Base-by-base conservation (phyloP, 176 grass and related monocot species). In the Phoenix roebelenii region DNA sequence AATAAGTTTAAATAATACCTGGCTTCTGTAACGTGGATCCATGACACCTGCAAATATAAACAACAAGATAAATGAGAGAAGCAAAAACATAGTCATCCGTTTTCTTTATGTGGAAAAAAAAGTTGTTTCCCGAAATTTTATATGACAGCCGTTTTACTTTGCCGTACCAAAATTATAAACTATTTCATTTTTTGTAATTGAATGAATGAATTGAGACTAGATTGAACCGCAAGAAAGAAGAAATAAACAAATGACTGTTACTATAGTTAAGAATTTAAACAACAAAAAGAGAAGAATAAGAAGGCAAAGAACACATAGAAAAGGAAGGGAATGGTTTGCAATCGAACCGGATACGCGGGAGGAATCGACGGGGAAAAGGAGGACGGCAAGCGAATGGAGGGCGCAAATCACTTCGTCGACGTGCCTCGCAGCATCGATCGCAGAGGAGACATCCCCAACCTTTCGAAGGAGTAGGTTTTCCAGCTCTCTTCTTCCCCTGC, bases 401-500 rank as follows among this genome's bases (percentile, higher is more conserved):
- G 80, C 69, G 12, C 51, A 64, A 20, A 78, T 73, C 26, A 77
- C 87, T 68, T 78, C 92, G 10, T 83, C 92, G 26, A 72, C 75
- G 48, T 62, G 77, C 22, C 49, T 64, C 16, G 86, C 86, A 3
- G 18, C 65, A n/a, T 77, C 78, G 17, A 96, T 57, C 1, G 77
- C 61, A 22, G 82, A 80, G 3, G 78, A 74, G 7, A 78, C 80
- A 50, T 90, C 86, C 12, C 74, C 80, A 12, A 96, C 87, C 67
- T 77, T 96, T 2, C 53, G 59, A 30, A 96, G 76, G 28, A 70
- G 48, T 65, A 82, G 51, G 63, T 57, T 72, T 59, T 90, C 78
- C 28, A 72, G 75, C 60, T 51, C 49, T 30, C 9, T 22, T 17
- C 58, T 51, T 22, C 67, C 56, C 19, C 68, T 51, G 61, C 59